Percentiles rank a stretch among this genome's conserved stretches.
phyloP scores from a whole-genome alignment of 2,329 filamentous ascomycete species.

The Ceratocystis diversiconidia region DNA sequence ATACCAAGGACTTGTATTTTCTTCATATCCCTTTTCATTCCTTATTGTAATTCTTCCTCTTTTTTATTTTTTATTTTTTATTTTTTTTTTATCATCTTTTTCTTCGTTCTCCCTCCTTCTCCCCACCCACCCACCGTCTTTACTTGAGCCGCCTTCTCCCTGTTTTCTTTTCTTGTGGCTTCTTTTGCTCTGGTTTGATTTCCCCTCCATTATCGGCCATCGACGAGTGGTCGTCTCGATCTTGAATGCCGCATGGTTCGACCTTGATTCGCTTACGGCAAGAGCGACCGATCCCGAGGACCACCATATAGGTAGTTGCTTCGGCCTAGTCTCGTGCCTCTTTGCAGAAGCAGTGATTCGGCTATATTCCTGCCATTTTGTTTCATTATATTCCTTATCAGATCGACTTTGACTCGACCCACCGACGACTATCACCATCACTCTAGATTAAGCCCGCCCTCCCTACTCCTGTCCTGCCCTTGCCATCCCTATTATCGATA shows the following conservation, averaged over 20 bases:
- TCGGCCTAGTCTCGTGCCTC: neutral
- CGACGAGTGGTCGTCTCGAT: neutral
- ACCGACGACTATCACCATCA: neutral
- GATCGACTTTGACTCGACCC: neutral
- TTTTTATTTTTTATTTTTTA: neutral
- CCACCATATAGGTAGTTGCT: neutral
- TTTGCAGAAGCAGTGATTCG: neutral
- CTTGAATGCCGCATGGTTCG: conserved; percentile 1
- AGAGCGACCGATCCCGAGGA: conserved; percentile 1
- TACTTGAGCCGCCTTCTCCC: neutral
- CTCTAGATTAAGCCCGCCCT: neutral
- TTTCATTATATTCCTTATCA: neutral
- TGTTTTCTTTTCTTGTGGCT: neutral
- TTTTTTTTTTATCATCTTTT: neutral
- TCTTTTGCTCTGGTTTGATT: neutral
- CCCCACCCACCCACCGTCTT: neutral
- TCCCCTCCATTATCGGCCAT: neutral
- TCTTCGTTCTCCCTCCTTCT: neutral
- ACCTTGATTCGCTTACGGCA: neutral
- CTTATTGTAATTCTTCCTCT: neutral
- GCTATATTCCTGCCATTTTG: neutral
- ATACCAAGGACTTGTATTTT: neutral
- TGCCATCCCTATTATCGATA: neutral
- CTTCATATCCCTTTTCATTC: neutral
- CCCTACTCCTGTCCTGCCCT: neutral